These are phyloP conservation scores for Cyclostephanos tholiformis DNA, from an alignment of 108 stramenopile species.

Conservation along the genomic window DNA sequence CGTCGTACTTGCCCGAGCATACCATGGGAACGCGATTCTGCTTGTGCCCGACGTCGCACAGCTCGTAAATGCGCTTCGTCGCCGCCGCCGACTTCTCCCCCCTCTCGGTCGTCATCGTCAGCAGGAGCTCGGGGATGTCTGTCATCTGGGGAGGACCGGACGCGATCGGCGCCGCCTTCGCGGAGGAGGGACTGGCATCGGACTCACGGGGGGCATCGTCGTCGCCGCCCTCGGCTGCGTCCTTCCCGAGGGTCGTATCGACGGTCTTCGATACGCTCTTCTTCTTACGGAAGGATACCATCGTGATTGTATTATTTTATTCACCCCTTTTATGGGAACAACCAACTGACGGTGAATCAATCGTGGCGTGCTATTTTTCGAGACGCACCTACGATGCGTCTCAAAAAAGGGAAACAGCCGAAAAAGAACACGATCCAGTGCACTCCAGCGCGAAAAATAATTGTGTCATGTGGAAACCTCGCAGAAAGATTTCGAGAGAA, in stretches of 20 bases:
- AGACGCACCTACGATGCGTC: too few relatives aligned
- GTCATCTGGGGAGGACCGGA: constrained; percentile 75
- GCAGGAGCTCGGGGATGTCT: constrained; percentile 89
- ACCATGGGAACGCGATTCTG: constrained; percentile 94
- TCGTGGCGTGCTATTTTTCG: too few relatives aligned
- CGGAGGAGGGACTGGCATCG: constrained; percentile 5
- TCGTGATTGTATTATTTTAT: not conserved
- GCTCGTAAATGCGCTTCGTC: constrained; percentile 90
- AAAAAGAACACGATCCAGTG: too few relatives aligned
- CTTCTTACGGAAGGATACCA: constrained; percentile 53
- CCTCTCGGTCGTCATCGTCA: constrained; percentile 82
- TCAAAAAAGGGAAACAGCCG: too few relatives aligned
- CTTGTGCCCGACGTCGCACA: constrained; percentile 92
- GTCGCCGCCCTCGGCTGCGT: not conserved
- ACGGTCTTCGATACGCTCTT: constrained; percentile 33
- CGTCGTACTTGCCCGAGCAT: constrained; percentile 89
- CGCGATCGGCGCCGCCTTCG: constrained; percentile 17
- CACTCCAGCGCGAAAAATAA: too few relatives aligned
- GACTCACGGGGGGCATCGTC: constrained; percentile 7
- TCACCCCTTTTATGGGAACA: not conserved
- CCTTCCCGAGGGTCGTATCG: constrained; percentile 4
- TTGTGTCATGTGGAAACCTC: too few relatives aligned
- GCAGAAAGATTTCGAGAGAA: too few relatives aligned
- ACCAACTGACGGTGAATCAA: too few relatives aligned
- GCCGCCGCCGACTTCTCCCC: constrained; percentile 88